A percentile compares a stretch with the other conserved stretches of the same genome.
These are phyloP conservation scores for Mycena citricolor DNA, from an alignment of 1,284 basidiomycete species.

Conservation along the genomic window DNA sequence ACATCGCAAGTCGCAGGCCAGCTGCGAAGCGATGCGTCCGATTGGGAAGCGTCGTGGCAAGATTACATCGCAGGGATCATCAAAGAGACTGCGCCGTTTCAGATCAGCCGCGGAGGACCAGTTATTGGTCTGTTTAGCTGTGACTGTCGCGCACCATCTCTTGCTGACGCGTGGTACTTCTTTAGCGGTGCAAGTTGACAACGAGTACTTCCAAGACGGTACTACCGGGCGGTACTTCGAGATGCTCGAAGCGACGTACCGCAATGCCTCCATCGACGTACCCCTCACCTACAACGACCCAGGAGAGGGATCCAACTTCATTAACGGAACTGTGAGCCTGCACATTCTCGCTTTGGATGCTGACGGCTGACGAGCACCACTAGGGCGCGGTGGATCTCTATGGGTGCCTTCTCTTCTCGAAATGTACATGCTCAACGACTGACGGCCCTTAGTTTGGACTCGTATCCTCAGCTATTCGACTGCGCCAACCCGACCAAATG, in stretches of 20 bases:
- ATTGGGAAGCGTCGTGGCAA: constrained; percentile 69
- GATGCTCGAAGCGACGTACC: constrained; percentile 59
- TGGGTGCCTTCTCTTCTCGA: constrained; percentile 20
- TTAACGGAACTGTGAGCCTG: constrained; percentile 59
- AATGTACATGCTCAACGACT: background rate
- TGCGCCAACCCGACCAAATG: constrained; percentile 65
- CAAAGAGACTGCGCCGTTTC: constrained; percentile 57
- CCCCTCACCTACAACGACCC: constrained; percentile 76
- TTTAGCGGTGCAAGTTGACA: constrained; percentile 38
- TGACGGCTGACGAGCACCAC: background rate
- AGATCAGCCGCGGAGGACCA: constrained; percentile 70
- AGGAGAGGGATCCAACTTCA: constrained; percentile 57
- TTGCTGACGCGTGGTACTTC: background rate
- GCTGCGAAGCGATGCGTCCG: constrained; percentile 67
- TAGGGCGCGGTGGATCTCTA: constrained; percentile 51
- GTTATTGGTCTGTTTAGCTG: constrained; percentile 73
- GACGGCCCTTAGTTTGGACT: constrained; percentile 47
- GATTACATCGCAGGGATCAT: constrained; percentile 69
- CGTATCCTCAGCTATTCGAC: constrained; percentile 73
- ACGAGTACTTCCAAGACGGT: constrained; percentile 65
- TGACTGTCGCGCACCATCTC: no score
- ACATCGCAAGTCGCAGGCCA: constrained; percentile 64
- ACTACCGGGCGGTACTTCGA: constrained; percentile 62
- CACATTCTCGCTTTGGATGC: background rate
- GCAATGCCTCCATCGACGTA: constrained; percentile 59